Evolutionary conservation across 345 rosid genomes (phyloP).

Genomic region (Lepidium sativum): DNA sequence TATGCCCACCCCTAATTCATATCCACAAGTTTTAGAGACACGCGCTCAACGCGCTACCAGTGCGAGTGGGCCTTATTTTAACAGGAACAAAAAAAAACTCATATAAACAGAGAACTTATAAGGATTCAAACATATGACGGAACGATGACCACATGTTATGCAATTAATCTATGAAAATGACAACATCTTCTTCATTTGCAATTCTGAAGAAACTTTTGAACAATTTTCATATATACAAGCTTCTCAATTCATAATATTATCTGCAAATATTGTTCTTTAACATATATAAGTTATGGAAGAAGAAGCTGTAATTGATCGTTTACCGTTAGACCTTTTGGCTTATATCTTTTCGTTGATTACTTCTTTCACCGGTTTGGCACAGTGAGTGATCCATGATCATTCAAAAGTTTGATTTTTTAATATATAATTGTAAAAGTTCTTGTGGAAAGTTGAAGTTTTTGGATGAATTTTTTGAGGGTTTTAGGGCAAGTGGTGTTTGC

Average conservation of each 20-base stretch:
- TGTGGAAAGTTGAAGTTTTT: background rate
- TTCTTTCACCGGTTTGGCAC: conserved; percentile 86
- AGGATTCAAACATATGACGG: conserved; percentile 22
- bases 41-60: no score
- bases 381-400: conserved; percentile 33
- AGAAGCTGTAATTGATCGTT: conserved; percentile 62
- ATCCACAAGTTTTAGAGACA: no score
- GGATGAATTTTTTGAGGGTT: background rate
- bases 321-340: conserved; percentile 71
- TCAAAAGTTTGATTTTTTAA: background rate
- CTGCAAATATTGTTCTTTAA: background rate
- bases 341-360: conserved; percentile 46
- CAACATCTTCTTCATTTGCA: conserved; percentile 24
- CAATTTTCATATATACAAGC: background rate
- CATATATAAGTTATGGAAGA: conserved; percentile 8
- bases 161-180: conserved; percentile 2
- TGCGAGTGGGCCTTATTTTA: no score
- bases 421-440: background rate
- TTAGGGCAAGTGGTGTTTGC: conserved; percentile 76
- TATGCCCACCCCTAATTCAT: no score
- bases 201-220: background rate
- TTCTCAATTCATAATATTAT: background rate
- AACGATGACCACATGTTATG: conserved; percentile 35
- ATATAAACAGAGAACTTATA: background rate
- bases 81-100: background rate